Evolutionary conservation across 1,139 yeast species (phyloP), one percentile per base, ranked within the genome.

Genomic region (Pichia sorboxylosa): DNA sequence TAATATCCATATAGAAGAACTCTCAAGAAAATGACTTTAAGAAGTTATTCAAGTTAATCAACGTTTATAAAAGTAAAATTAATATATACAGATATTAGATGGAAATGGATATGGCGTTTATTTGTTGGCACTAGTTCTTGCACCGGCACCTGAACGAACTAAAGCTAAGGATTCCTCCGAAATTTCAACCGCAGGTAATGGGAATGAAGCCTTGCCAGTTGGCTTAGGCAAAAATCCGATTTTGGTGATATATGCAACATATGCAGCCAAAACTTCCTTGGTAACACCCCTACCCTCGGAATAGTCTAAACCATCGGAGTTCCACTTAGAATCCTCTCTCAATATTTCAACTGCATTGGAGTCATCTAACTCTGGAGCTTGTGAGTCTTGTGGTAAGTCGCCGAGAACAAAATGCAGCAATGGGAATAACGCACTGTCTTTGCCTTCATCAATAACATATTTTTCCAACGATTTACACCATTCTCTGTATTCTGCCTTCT

Each of bases 281-380:
- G 73, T 73, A 11, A 85, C 80, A 28, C 96, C 96, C 38, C 61
- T 65, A 11, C 95, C 96, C 0, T 56, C 54, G 32, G 83, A 68
- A 22, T 56, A 60, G 46, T 83, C 94, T 29, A 57, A 66, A 4
- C 81, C 83, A 27, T 45, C 45, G 13, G 40, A 23, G 17, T 47
- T 50, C 73, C 75, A 70, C 20, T 51, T 49, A 4, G 63, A 58
- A 51, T 87, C 95, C 20, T 55, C 58, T 37, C 58, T 61, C 51
- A 90, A 70, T 0, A 92, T 69, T 18, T 54, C 54, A 13, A 65
- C 67, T 0, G 98, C 82, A 51, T 90, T 87, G 5, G 68, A 37
- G 47, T 90, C 98, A 51, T 85, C 95, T 46, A 90, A 67, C 55
- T 87, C 96, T 3, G 98, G 97, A 8, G 98, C 97, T 57, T 78